phyloP scores from a whole-genome alignment of 441 rosid species.

The Aquilaria agallochum region DNA sequence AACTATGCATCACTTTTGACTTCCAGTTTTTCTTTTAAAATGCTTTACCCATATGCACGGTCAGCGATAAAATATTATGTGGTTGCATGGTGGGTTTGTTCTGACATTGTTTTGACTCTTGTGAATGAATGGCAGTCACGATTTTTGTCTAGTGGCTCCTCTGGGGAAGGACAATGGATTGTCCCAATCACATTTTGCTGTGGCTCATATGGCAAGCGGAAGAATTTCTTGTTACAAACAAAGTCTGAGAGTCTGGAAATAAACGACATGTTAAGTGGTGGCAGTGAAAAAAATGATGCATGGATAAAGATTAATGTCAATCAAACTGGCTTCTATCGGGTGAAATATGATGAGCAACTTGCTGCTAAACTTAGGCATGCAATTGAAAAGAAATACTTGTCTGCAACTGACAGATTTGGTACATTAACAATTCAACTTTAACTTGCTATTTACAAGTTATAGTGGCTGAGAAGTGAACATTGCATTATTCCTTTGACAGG shows the following conservation, averaged over 20 bases:
- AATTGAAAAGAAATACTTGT: slow-evolving; percentile 58
- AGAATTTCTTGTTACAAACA: slow-evolving; percentile 68
- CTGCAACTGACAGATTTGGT: slow-evolving; percentile 87
- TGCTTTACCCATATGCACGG: slow-evolving; percentile 5
- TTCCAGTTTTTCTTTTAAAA: slow-evolving; percentile 5
- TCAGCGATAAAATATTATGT: not conserved
- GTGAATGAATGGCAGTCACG: slow-evolving; percentile 56
- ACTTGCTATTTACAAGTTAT: not conserved
- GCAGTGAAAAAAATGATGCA: slow-evolving; percentile 14
- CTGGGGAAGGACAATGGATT: slow-evolving; percentile 91
- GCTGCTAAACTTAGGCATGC: slow-evolving; percentile 68
- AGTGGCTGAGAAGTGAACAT: slow-evolving; percentile 15
- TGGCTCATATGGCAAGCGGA: slow-evolving; percentile 63
- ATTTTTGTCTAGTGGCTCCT: slow-evolving; percentile 75
- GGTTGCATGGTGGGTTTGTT: slow-evolving; percentile 12
- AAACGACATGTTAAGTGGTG: slow-evolving; percentile 33
- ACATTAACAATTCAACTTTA: slow-evolving; percentile 7
- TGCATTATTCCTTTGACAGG: slow-evolving; percentile 43
- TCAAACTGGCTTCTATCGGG: slow-evolving; percentile 90
- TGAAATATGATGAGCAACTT: slow-evolving; percentile 83
- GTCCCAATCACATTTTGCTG: slow-evolving; percentile 83
- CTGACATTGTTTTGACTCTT: slow-evolving; percentile 7
- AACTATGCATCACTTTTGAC: too few species aligned
- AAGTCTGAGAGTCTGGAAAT: slow-evolving; percentile 53
- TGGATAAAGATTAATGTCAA: slow-evolving; percentile 86